Percentiles rank a stretch among this genome's conserved stretches.
phyloP scores from a whole-genome alignment of 2,329 filamentous ascomycete genomes.

The Akanthomyces dipterigenus region DNA sequence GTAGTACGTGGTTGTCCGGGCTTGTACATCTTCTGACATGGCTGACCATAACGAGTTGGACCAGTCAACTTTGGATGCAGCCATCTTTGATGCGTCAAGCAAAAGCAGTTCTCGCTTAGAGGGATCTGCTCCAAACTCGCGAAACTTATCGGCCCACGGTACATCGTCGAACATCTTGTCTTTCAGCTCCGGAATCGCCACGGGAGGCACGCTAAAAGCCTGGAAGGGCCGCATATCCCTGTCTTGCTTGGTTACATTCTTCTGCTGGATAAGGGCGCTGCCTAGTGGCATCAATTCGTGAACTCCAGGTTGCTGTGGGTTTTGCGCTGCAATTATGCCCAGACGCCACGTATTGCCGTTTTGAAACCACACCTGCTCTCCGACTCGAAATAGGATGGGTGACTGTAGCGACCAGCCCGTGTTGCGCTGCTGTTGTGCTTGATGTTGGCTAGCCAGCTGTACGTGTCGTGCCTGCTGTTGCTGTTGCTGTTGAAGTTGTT shows the following conservation, averaged over 20 bases:
- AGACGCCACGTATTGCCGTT: conserved; percentile 42
- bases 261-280: conserved; percentile 31
- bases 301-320: conserved; percentile 22
- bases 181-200: conserved; percentile 32
- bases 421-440: not conserved
- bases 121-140: conserved; percentile 25
- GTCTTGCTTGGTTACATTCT: conserved; percentile 31
- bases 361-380: conserved; percentile 46
- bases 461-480: conserved; percentile 11
- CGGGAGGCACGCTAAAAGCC: conserved; percentile 43
- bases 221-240: conserved; percentile 43
- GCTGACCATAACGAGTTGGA: conserved; percentile 43
- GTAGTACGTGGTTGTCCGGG: conserved; percentile 32
- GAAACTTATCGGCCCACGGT: conserved; percentile 35
- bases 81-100: conserved; percentile 46
- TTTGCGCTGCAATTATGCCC: conserved; percentile 34
- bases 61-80: conserved; percentile 40
- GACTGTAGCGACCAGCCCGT: conserved; percentile 27
- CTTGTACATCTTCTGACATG: conserved; percentile 23
- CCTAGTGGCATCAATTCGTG: conserved; percentile 36
- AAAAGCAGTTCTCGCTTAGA: conserved; percentile 35
- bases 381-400: conserved; percentile 36
- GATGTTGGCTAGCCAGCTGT: conserved; percentile 10
- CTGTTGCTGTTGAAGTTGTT: conserved; percentile 13
- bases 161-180: conserved; percentile 35